These are phyloP conservation scores for Neostapfia colusana DNA, from an alignment of 176 grass and related monocot species.

Conservation along the genomic window DNA sequence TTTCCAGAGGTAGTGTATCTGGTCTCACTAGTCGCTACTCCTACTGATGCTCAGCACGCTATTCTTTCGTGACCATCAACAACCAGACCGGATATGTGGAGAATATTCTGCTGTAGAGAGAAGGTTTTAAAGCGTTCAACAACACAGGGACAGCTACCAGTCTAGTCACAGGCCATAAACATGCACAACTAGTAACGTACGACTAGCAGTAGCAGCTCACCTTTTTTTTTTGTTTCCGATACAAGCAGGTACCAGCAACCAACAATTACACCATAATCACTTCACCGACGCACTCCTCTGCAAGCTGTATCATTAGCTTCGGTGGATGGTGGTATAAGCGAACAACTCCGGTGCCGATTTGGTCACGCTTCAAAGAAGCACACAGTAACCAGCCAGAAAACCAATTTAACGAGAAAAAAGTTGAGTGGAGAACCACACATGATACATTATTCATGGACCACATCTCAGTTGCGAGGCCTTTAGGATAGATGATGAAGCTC, in stretches of 20 bases:
- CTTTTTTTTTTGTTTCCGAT: background rate
- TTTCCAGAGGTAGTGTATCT: background rate
- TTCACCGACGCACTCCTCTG: background rate
- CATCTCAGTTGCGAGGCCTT: constrained; percentile 36
- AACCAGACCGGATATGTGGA: background rate
- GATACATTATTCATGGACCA: background rate
- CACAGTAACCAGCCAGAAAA: background rate
- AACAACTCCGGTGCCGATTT: background rate
- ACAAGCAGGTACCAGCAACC: background rate
- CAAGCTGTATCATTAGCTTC: background rate
- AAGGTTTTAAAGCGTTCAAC: background rate
- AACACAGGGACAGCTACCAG: background rate
- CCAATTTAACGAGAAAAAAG: background rate
- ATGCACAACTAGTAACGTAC: background rate
- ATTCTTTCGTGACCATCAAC: background rate
- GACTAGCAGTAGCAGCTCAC: background rate
- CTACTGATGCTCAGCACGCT: background rate
- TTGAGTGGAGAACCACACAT: background rate
- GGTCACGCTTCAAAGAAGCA: background rate
- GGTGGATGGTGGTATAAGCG: background rate
- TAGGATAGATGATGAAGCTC: constrained; percentile 3
- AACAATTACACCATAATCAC: background rate
- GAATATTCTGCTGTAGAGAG: background rate
- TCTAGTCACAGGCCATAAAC: background rate
- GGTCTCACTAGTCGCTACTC: background rate